Conservation (phyloP, 768 basidiomycete genomes). For the Flagelloscypha sp. region DNA sequence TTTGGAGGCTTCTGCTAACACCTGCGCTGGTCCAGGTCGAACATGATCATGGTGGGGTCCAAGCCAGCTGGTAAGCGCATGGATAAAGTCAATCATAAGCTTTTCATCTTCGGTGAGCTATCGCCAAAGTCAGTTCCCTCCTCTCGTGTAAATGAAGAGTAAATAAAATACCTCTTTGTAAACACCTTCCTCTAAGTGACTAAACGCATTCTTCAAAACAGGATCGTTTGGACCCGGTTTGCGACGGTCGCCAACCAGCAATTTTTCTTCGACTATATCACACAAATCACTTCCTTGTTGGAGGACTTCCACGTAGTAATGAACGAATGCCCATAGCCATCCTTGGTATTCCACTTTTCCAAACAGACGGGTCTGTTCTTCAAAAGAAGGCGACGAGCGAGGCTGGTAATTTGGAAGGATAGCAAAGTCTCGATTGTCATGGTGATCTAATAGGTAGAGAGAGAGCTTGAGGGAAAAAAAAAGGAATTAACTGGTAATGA, state of each 20-base stretch:
- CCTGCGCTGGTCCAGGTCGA: constrained; percentile 61
- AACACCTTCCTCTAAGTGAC: constrained; percentile 34
- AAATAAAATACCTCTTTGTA: too few species aligned
- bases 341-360: constrained; percentile 55
- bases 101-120: constrained; percentile 64
- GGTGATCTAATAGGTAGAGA: constrained; percentile 41
- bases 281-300: constrained; percentile 76
- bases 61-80: constrained; percentile 63
- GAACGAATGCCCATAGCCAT: constrained; percentile 68
- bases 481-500: constrained; percentile 1
- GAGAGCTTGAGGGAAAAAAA: constrained; percentile 1
- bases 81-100: constrained; percentile 49
- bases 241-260: constrained; percentile 73
- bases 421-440: constrained; percentile 82
- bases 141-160: too few species aligned
- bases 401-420: constrained; percentile 79
- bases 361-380: constrained; percentile 63
- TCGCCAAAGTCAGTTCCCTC: constrained; percentile 11
- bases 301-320: constrained; percentile 70
- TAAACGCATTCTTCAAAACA: constrained; percentile 54
- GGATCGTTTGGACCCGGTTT: constrained; percentile 47
- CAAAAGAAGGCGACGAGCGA: constrained; percentile 36
- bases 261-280: constrained; percentile 72
- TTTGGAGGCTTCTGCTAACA: constrained; percentile 69
- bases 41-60: constrained; percentile 67